Evolutionary conservation across 2,329 filamentous ascomycete genomes (phyloP), one percentile per base, ranked within the genome.

Genomic region (Fusarium sp.): DNA sequence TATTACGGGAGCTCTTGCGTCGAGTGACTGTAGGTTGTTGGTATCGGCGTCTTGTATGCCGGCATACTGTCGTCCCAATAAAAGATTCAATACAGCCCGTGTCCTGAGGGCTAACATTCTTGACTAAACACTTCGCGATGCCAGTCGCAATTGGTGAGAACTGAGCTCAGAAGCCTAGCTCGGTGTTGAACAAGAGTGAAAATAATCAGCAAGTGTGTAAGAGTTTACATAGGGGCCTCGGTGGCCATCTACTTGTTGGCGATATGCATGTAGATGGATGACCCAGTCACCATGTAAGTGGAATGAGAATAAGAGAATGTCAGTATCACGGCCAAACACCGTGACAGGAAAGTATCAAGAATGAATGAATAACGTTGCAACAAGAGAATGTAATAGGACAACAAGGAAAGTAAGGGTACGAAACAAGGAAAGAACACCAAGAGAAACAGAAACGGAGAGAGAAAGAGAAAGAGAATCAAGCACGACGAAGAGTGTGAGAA

Each of bases 1-100:
- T 32, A 71, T 59, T 55, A 57, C 49, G 6, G 67, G 67, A 47
- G 59, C 63, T 43, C 62, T 60, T 51, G 68, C 64, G 51, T 65
- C 53, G 58, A 67, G 55, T 56, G 56, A 55, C 63, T 53, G 25
- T 71, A 58, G 43, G 67, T 69, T 66, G 62, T 62, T 45, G 52
- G 63, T 56, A 67, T 72, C 54, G 58, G 34, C 59, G 22, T 65
- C 54, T 72, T 76, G 84, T 69, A 87, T 80, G 65, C 84, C 85
- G 73, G 86, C 88, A 80, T 87, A 88, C 77, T 82, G 82, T 76
- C 82, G 84, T 54, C 84, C 85, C 61, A 82, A 77, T 58, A 87
- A 80, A 51, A 78, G 83, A 58, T 85, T 87, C 62, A 85, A 81
- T 65, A 84, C 83, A 64, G 83, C 82, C 75, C 84, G 83, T 74